Percentiles rank a stretch among this genome's conserved stretches.
These are phyloP conservation scores for Ramularia collo-cygni DNA, from an alignment of 2,329 filamentous ascomycete genomes.

Conservation along the genomic window DNA sequence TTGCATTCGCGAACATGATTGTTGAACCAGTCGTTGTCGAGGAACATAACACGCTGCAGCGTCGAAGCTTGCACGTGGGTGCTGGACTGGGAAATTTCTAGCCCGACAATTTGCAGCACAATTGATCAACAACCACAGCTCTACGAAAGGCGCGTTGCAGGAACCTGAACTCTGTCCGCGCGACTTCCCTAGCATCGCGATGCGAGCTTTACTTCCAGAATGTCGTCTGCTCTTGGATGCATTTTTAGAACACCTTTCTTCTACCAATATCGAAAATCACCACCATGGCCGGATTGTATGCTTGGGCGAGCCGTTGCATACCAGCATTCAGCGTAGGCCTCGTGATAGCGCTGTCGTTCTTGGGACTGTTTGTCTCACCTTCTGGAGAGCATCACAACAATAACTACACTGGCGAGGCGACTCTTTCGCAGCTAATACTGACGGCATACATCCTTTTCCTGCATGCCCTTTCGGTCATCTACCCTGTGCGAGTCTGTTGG, in stretches of 20 bases:
- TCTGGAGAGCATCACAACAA: slow-evolving; percentile 21
- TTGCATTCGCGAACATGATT: too few species aligned
- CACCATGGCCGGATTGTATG: slow-evolving; percentile 18
- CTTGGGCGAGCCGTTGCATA: slow-evolving; percentile 25
- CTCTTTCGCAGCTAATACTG: slow-evolving; percentile 24
- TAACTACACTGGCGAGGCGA: slow-evolving; percentile 22
- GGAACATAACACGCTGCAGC: too few species aligned
- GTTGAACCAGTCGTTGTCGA: too few species aligned
- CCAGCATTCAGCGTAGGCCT: slow-evolving; percentile 23
- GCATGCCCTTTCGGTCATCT: slow-evolving; percentile 57
- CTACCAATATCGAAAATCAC: slow-evolving; percentile 1
- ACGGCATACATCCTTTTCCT: slow-evolving; percentile 56
- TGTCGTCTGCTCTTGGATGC: not conserved
- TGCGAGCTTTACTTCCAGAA: too few species aligned
- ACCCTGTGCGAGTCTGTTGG: slow-evolving; percentile 57
- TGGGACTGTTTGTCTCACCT: slow-evolving; percentile 24
- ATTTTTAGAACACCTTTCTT: not conserved
- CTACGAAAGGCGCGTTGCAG: too few species aligned
- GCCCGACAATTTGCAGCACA: too few species aligned
- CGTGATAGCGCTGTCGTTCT: slow-evolving; percentile 20
- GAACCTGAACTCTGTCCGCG: too few species aligned
- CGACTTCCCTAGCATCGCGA: too few species aligned
- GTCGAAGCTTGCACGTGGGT: too few species aligned
- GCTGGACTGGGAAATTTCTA: too few species aligned
- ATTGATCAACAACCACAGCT: too few species aligned